Evolutionary conservation across 1,139 yeast species (phyloP).

Genomic region (Nadsonia starkeyi-henricii): DNA sequence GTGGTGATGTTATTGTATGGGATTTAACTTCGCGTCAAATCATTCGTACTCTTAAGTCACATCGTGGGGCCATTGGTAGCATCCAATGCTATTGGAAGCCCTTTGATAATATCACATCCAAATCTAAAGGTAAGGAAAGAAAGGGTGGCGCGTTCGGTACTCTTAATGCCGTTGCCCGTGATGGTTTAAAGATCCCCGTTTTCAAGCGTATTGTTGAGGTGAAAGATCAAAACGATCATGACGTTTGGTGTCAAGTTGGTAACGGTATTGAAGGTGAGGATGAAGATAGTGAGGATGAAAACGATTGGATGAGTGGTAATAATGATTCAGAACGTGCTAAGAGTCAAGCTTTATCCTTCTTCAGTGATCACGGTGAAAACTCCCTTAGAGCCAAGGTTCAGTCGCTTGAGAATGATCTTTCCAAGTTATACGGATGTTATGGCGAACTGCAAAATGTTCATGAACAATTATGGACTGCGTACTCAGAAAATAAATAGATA

Average conservation of each 20-base stretch:
- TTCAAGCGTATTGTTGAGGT: constrained; percentile 16
- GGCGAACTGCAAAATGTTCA: background rate
- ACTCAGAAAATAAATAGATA: background rate
- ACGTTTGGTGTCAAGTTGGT: constrained; percentile 13
- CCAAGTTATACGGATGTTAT: constrained; percentile 11
- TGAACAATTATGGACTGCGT: background rate
- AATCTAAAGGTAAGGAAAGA: background rate
- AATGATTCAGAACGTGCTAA: constrained; percentile 8
- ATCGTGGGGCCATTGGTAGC: constrained; percentile 18
- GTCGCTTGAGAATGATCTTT: constrained; percentile 16
- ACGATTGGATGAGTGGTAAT: background rate
- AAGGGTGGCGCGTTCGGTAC: constrained; percentile 10
- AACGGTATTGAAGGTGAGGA: constrained; percentile 1
- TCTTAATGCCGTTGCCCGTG: constrained; percentile 8
- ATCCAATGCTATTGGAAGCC: constrained; percentile 1
- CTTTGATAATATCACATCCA: background rate
- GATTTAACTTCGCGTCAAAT: constrained; percentile 73
- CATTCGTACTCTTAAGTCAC: constrained; percentile 45
- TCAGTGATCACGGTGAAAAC: constrained; percentile 9
- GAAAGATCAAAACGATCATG: constrained; percentile 13
- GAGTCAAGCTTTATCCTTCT: constrained; percentile 7
- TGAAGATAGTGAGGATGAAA: background rate
- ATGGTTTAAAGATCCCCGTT: constrained; percentile 13
- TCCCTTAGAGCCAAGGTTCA: constrained; percentile 14
- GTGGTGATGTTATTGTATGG: constrained; percentile 53